phyloP scores from a whole-genome alignment of 148 eudicot species.

The Spergularia bocconei region DNA sequence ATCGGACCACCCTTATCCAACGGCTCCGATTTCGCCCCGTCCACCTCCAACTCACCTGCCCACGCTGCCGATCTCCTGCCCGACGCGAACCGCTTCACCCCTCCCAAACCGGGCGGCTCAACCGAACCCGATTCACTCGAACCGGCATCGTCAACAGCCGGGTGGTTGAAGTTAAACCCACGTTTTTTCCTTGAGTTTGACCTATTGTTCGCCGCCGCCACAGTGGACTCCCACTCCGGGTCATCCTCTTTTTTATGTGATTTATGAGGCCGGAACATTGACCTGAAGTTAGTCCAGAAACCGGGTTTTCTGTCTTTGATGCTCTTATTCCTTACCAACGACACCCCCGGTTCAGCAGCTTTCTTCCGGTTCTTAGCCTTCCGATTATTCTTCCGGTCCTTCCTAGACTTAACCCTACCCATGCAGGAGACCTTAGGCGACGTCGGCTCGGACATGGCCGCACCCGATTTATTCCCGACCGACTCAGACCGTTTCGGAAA shows the following conservation, averaged over 20 bases:
- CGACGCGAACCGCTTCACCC: slow-evolving; percentile 56
- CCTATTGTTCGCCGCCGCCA: slow-evolving; percentile 5
- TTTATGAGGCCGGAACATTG: slow-evolving; percentile 38
- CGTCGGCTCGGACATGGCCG: slow-evolving; percentile 49
- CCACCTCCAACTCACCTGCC: slow-evolving; percentile 42
- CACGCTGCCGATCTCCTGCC: slow-evolving; percentile 62
- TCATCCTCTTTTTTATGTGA: background rate
- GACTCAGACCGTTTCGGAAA: slow-evolving; percentile 26
- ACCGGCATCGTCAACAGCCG: background rate
- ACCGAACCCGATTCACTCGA: background rate
- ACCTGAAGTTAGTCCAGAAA: slow-evolving; percentile 35
- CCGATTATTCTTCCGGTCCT: slow-evolving; percentile 32
- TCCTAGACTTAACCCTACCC: slow-evolving; percentile 71
- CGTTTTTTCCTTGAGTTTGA: slow-evolving; percentile 19
- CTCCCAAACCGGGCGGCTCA: slow-evolving; percentile 62
- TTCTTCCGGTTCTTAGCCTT: slow-evolving; percentile 29
- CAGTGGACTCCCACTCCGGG: slow-evolving; percentile 5
- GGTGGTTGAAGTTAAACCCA: slow-evolving; percentile 9
- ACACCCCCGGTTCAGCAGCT: slow-evolving; percentile 1
- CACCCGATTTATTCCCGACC: slow-evolving; percentile 30
- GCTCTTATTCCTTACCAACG: slow-evolving; percentile 2
- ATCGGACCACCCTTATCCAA: slow-evolving; percentile 26
- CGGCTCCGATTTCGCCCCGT: slow-evolving; percentile 32
- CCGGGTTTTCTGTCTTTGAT: slow-evolving; percentile 29
- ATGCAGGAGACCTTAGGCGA: slow-evolving; percentile 94